phyloP scores from a whole-genome alignment of 768 basidiomycete species.

The Chalciporus sphaerocephalus region DNA sequence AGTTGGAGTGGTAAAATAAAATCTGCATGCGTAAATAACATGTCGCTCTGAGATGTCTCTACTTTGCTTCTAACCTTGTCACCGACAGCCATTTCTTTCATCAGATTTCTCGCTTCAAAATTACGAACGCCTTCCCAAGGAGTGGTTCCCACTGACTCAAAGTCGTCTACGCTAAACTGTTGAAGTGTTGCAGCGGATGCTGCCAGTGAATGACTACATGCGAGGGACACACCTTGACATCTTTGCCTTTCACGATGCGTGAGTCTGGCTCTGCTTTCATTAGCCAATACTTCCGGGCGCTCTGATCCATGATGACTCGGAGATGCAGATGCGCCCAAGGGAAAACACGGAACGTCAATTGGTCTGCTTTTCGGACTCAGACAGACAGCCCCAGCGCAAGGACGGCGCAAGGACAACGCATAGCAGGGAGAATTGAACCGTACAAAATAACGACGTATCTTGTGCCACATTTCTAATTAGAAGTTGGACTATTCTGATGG shows the following conservation, averaged over 20 bases:
- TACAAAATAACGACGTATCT: too few relatives aligned
- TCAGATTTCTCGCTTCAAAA: slow-evolving; percentile 76
- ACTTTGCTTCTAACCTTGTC: slow-evolving; percentile 53
- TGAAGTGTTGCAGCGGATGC: neutral
- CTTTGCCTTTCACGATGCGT: slow-evolving; percentile 79
- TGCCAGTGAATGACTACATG: too few relatives aligned
- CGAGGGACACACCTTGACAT: slow-evolving; percentile 63
- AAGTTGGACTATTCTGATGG: too few relatives aligned
- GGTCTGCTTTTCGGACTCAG: neutral
- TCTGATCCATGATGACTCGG: slow-evolving; percentile 5
- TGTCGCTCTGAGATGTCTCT: neutral
- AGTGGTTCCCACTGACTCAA: slow-evolving; percentile 64
- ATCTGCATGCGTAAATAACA: slow-evolving; percentile 43
- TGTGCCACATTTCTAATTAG: neutral
- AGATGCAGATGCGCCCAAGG: neutral
- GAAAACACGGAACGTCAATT: neutral
- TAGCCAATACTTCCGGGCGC: slow-evolving; percentile 50
- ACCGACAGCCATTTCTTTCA: slow-evolving; percentile 74
- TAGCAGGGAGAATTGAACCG: too few relatives aligned
- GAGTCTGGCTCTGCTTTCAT: slow-evolving; percentile 87
- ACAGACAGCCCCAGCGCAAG: neutral
- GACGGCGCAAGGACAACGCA: too few relatives aligned
- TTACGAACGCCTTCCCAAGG: slow-evolving; percentile 89
- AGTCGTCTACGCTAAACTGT: slow-evolving; percentile 85
- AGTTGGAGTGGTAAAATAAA: slow-evolving; percentile 85